Conservation (phyloP, 1,284 basidiomycete species). For the Takashimella tepidaria region DNA sequence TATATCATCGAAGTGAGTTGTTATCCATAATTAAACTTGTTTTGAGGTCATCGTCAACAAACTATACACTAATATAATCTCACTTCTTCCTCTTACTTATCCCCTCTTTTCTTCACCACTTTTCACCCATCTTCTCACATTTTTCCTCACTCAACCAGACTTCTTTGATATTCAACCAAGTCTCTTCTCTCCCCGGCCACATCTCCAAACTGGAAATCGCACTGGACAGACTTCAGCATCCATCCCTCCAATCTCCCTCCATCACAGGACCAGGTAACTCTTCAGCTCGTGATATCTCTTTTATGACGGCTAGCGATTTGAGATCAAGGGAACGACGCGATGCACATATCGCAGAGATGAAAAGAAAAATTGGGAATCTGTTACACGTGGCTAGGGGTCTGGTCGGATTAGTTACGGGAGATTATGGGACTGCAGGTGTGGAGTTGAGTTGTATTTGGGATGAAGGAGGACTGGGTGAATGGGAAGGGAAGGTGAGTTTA, state of each 20-base stretch:
- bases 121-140: too few species aligned
- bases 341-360: conserved; percentile 14
- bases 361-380: conserved; percentile 24
- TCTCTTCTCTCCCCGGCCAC: conserved; percentile 28
- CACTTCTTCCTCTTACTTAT: too few species aligned
- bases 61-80: too few species aligned
- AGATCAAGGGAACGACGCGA: conserved; percentile 21
- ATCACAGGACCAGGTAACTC: neutral
- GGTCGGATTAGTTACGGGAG: conserved; percentile 18
- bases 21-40: too few species aligned
- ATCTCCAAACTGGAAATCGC: conserved; percentile 36
- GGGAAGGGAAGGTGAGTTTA: conserved; percentile 33
- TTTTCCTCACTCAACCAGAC: conserved; percentile 14
- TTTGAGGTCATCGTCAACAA: too few species aligned
- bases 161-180: conserved; percentile 31
- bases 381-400: conserved; percentile 32
- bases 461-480: conserved; percentile 37
- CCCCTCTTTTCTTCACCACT: too few species aligned
- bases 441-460: conserved; percentile 31
- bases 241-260: too few species aligned
- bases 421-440: conserved; percentile 26
- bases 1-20: conserved; percentile 32
- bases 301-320: conserved; percentile 34
- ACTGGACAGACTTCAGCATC: conserved; percentile 36
- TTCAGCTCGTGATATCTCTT: conserved; percentile 8